Percentiles rank a stretch among this genome's conserved stretches.
Conservation (phyloP, 257 asterid species). For the Solanum appendiculatum region DNA sequence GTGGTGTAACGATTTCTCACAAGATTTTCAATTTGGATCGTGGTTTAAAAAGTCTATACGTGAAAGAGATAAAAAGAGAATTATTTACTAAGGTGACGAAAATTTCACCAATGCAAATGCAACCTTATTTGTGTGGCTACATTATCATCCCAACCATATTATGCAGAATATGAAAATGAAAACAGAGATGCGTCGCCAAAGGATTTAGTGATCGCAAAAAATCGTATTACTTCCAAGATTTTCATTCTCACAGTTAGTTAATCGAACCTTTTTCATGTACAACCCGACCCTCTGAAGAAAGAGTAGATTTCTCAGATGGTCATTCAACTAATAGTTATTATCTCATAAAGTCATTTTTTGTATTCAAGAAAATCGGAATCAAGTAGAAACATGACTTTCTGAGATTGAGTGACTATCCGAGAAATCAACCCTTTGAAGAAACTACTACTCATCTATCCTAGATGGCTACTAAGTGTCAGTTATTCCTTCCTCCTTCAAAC, state of each 20-base stretch:
- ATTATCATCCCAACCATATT: not conserved
- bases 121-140: not conserved
- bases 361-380: too few relatives aligned
- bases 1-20: not conserved
- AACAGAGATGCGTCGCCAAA: not conserved
- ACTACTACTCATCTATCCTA: not conserved
- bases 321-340: too few relatives aligned
- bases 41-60: too few relatives aligned
- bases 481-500: not conserved
- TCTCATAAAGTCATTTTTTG: too few relatives aligned
- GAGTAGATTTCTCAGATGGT: too few relatives aligned
- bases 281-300: too few relatives aligned
- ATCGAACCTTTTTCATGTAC: too few relatives aligned
- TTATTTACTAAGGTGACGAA: too few relatives aligned
- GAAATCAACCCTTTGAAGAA: not conserved
- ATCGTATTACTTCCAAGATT: not conserved
- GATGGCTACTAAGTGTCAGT: not conserved
- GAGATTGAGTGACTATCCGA: not conserved
- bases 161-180: not conserved
- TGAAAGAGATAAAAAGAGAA: too few relatives aligned
- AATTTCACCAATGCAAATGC: not conserved
- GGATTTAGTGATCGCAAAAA: not conserved
- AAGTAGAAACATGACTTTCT: not conserved
- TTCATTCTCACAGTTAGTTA: not conserved
- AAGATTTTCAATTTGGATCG: too few relatives aligned